A percentile compares a stretch with the other conserved stretches of the same genome.
These are phyloP conservation scores for Powellomyces hirtus DNA, from an alignment of 192 early-diverging fungal species.

Conservation along the genomic window DNA sequence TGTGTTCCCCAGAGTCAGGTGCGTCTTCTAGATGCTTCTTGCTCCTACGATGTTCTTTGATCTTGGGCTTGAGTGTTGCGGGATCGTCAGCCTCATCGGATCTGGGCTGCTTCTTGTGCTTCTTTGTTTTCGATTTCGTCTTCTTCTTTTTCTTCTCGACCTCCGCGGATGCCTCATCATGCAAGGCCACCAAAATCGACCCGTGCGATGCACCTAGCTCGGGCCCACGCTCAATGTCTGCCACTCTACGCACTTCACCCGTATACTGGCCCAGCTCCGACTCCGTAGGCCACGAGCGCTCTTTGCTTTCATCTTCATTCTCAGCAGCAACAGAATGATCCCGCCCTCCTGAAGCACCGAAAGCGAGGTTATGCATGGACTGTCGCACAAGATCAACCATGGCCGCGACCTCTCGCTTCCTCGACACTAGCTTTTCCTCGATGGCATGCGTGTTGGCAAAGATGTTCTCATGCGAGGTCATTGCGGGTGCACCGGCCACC, in stretches of 20 bases:
- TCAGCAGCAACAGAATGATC: neutral
- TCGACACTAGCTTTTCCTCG: neutral
- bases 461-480: neutral
- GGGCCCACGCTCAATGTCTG: neutral
- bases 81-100: too few relatives aligned
- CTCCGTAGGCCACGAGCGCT: neutral
- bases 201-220: constrained; percentile 3
- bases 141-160: neutral
- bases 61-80: too few relatives aligned
- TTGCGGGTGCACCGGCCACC: neutral
- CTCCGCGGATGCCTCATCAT: neutral
- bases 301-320: neutral
- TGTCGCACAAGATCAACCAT: constrained; percentile 10
- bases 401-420: constrained; percentile 10
- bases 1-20: too few relatives aligned
- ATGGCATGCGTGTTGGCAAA: neutral
- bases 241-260: neutral
- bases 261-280: neutral
- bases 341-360: neutral
- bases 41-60: too few relatives aligned
- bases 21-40: too few relatives aligned
- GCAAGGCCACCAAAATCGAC: neutral
- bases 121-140: neutral
- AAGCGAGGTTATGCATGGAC: constrained; percentile 2
- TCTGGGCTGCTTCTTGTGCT: constrained; percentile 1